Percentiles rank a stretch among this genome's conserved stretches.
Conservation (phyloP, 441 rosid species). For the Corymbia calophylla region DNA sequence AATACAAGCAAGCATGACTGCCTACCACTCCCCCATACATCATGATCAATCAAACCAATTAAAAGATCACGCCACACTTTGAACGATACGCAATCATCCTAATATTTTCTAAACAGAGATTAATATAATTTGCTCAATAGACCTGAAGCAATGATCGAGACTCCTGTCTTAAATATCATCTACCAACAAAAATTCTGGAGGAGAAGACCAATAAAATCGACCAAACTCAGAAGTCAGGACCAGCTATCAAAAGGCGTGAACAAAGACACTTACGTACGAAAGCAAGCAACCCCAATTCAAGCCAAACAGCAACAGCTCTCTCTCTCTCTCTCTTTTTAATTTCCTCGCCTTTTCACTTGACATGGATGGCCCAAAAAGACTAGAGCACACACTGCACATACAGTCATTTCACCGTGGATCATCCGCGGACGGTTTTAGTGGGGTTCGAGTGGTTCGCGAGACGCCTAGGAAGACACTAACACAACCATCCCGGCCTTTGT, state of each 20-base stretch:
- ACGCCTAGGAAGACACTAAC: not conserved
- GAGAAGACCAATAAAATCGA: not conserved
- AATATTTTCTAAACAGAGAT: not conserved
- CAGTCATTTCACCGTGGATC: not conserved
- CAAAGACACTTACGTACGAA: not conserved
- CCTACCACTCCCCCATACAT: not conserved
- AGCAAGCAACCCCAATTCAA: not conserved
- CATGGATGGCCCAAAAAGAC: not conserved
- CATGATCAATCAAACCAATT: not conserved
- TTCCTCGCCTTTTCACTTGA: not conserved
- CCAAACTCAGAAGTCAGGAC: not conserved
- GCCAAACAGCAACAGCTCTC: not conserved
- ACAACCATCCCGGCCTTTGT: not conserved
- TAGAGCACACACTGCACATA: not conserved
- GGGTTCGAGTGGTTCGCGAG: not conserved
- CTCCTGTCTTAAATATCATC: not conserved
- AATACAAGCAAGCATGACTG: not conserved
- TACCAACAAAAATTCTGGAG: not conserved
- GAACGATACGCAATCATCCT: not conserved
- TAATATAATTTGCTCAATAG: not conserved
- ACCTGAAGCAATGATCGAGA: not conserved
- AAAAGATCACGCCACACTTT: not conserved
- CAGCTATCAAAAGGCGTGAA: not conserved
- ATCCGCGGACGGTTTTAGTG: not conserved
- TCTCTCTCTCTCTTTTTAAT: not conserved